Evolutionary conservation across 768 basidiomycete genomes (phyloP), one percentile per base, ranked within the genome.

Genomic region (Leccinellum luteum): DNA sequence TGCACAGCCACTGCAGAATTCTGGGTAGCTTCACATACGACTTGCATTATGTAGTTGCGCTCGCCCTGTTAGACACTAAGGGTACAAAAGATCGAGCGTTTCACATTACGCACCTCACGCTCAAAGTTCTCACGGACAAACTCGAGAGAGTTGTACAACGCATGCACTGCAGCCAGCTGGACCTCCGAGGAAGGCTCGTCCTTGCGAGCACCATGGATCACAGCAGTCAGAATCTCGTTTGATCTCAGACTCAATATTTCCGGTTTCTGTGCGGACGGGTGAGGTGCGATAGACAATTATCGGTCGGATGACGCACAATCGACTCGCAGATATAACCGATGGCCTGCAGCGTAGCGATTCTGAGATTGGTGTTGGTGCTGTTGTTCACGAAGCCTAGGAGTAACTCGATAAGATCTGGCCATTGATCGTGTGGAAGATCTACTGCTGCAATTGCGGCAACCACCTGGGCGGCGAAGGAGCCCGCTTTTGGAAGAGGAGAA

Each of bases 11-110:
- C 84, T 2, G 85, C 74, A 1, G 81, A 59, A 64, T 87, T 94
- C 73, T 98, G 97, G 0, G 97, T 98, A 0, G 96, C 96, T 69
- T 98, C 97, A 70, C 97, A 99, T 17, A 98, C 92, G 44, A 98
- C 94, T 78, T 99, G 97, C 97, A 99, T 99, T 74, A 99, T 98
- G 77, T 97, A 98, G 76, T 98, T 99, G 49, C 97, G 86, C 74
- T 99, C 97, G 64, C 97, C 97, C 94, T 98, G 68, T 13, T 58
- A 25, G 52, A 34, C 32, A 43, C 48, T 48, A 41, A 59, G 61
- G 48, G 50, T 30, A 52, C 48, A 21, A 9, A 47, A 9, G 43
- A 38, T 10, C 41, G 25, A 35, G 41, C 2, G 50, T 54, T 25
- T 53, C 28, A 60, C 55, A 30, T 52, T 32, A 78, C 85, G 52